Conservation (phyloP, 2,329 filamentous ascomycete genomes). For the Curvularia sp. region DNA sequence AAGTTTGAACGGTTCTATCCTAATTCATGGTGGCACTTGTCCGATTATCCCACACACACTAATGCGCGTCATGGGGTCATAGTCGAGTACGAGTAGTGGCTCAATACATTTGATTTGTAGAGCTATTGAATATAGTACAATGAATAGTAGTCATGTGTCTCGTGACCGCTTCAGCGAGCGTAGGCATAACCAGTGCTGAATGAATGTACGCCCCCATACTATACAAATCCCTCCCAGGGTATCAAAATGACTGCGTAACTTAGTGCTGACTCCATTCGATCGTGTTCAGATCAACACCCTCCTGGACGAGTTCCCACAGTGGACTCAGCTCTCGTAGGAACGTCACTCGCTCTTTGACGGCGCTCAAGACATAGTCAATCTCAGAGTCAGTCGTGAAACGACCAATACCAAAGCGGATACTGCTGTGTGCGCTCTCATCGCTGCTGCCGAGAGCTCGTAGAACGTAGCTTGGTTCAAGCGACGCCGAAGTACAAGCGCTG, state of each 20-base stretch:
- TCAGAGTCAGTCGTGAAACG: slow-evolving; percentile 94
- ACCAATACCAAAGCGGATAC: slow-evolving; percentile 96
- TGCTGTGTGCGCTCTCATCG: slow-evolving; percentile 96
- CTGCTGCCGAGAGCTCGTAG: slow-evolving; percentile 92
- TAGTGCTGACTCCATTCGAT: slow-evolving; percentile 99
- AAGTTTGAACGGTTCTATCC: neutral
- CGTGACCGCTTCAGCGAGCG: slow-evolving; percentile 38
- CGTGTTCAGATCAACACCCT: slow-evolving; percentile 91
- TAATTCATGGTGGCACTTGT: neutral
- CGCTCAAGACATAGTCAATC: slow-evolving; percentile 97
- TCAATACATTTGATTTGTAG: slow-evolving; percentile 15
- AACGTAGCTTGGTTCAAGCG: slow-evolving; percentile 95
- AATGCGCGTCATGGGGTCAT: neutral
- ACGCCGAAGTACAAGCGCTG: slow-evolving; percentile 96
- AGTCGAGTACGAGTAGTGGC: neutral
- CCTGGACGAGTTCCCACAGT: slow-evolving; percentile 96
- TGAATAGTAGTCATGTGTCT: slow-evolving; percentile 28
- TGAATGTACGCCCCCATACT: slow-evolving; percentile 25
- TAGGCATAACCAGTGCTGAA: slow-evolving; percentile 22
- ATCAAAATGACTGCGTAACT: slow-evolving; percentile 36
- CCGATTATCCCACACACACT: neutral
- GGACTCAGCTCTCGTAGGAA: slow-evolving; percentile 95
- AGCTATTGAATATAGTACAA: slow-evolving; percentile 23
- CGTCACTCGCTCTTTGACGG: slow-evolving; percentile 85
- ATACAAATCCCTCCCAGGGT: slow-evolving; percentile 31